Evolutionary conservation across 345 rosid species (phyloP), one percentile per base, ranked within the genome.

Genomic region (Eucalyptus shirleyi): DNA sequence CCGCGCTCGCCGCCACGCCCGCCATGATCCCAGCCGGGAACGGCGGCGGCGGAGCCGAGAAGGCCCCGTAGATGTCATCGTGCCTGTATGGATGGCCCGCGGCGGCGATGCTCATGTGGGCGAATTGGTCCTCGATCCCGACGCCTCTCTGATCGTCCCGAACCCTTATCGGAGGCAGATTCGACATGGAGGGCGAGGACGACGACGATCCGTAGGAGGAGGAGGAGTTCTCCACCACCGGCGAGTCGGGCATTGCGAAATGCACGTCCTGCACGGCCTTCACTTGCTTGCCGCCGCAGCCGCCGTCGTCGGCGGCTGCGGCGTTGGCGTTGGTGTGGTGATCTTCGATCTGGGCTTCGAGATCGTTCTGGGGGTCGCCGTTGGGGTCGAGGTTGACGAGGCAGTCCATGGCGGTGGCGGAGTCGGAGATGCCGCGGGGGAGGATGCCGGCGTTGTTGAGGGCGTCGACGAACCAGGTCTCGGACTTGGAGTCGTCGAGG

Each of bases 391-490:
- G 96, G 94, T 93, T 94, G 87, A 96, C 88, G 55, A 97, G 92
- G 86, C 92, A 92, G 9, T 91, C 93, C 87, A 93, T 88, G 81
- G 96, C 89, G 30, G 95, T 40, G 14, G 47, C 95, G 8, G 98
- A 93, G 88, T 97, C 97, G 2, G 98, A 96, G 49, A 92, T 82
- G 51, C 96, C 95, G 19, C 96, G 93, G 45, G 97, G 97, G 67
- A 97, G 91, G 82, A 96, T 87, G 16, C 94, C 93, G 1, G 97
- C 91, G 34, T 94, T 95, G 89, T 96, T 97, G 87, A 96, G 94
- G 24, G 97, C 98, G 88, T 97, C 98, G 8, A 96, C 95, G 87
- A 97, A 96, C 99, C 98, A 97, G 0, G 96, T 94, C 81, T 97
- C 97, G 5, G 96, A 96, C 91, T 96, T 96, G 30, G 97, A 91